A percentile compares a stretch with the other conserved stretches of the same genome.
Evolutionary conservation across 805 yeast genomes (phyloP).

Genomic region (Suhomyces sp.): DNA sequence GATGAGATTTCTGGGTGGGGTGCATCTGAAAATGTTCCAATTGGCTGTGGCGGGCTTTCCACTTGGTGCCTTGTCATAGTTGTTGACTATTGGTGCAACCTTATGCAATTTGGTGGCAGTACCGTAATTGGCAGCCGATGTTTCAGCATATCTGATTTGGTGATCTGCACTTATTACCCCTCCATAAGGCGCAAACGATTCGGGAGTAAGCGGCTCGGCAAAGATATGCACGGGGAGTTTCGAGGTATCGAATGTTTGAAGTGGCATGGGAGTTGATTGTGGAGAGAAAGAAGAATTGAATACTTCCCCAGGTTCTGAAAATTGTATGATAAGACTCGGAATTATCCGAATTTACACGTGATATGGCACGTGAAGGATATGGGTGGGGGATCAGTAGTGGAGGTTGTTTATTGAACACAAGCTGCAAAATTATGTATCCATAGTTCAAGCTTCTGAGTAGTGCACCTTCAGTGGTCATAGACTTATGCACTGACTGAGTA

Average conservation of each 20-base stretch:
- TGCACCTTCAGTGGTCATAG: no score
- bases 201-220: conserved; percentile 68
- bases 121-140: conserved; percentile 80
- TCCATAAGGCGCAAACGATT: conserved; percentile 66
- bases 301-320: not conserved
- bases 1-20: conserved; percentile 68
- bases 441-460: no score
- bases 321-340: no score
- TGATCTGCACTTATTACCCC: conserved; percentile 76
- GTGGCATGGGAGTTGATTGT: conserved; percentile 31
- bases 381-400: no score
- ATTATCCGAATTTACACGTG: no score
- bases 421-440: no score
- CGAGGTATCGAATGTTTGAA: conserved; percentile 37
- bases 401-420: no score
- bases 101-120: conserved; percentile 78
- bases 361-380: no score
- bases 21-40: conserved; percentile 82
- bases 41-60: conserved; percentile 55
- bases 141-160: conserved; percentile 49
- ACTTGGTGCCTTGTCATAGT: conserved; percentile 48
- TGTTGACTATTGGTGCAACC: conserved; percentile 66
- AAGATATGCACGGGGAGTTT: conserved; percentile 21
- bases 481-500: no score
- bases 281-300: not conserved